A percentile compares a stretch with the other conserved stretches of the same genome.
Evolutionary conservation across 345 rosid genomes (phyloP).

Genomic region (Nasturtium officinale): DNA sequence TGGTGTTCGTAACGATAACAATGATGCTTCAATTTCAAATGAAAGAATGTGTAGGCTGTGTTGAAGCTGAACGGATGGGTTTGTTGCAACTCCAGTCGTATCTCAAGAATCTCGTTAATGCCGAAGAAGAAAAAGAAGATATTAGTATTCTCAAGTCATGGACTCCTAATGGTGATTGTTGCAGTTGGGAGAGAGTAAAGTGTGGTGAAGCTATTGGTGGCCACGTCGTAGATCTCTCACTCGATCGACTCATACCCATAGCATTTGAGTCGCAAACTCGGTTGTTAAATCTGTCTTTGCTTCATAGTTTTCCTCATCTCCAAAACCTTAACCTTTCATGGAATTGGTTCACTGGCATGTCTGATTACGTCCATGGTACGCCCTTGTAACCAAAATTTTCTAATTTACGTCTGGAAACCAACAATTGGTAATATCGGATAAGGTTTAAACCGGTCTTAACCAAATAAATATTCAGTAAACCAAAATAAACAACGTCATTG

Average conservation of each 20-base stretch:
- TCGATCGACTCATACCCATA: slow-evolving; percentile 8
- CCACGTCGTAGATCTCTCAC: slow-evolving; percentile 22
- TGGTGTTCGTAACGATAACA: slow-evolving; percentile 20
- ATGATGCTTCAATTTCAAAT: slow-evolving; percentile 18
- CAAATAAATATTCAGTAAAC: too few relatives aligned
- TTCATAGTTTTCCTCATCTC: slow-evolving; percentile 31
- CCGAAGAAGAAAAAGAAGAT: not conserved
- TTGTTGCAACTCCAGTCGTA: slow-evolving; percentile 24
- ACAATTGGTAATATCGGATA: not conserved
- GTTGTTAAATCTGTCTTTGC: slow-evolving; percentile 14
- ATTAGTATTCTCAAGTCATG: slow-evolving; percentile 25
- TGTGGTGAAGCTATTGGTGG: not conserved
- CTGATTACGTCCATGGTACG: slow-evolving; percentile 29
- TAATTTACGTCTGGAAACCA: not conserved
- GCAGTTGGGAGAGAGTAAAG: slow-evolving; percentile 37
- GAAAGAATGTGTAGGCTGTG: slow-evolving; percentile 10
- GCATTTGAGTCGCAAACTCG: slow-evolving; percentile 27
- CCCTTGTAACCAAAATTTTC: not conserved
- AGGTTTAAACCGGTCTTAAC: slow-evolving; percentile 21
- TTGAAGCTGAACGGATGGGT: slow-evolving; percentile 25
- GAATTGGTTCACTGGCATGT: slow-evolving; percentile 16
- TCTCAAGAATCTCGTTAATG: not conserved
- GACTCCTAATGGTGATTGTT: slow-evolving; percentile 28
- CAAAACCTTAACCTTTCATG: slow-evolving; percentile 25
- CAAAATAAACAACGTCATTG: too few relatives aligned